Percentiles rank a stretch among this genome's conserved stretches.
These are phyloP conservation scores for Aaosphaeria pasadenensis DNA, from an alignment of 2,329 filamentous ascomycete species.

Conservation along the genomic window DNA sequence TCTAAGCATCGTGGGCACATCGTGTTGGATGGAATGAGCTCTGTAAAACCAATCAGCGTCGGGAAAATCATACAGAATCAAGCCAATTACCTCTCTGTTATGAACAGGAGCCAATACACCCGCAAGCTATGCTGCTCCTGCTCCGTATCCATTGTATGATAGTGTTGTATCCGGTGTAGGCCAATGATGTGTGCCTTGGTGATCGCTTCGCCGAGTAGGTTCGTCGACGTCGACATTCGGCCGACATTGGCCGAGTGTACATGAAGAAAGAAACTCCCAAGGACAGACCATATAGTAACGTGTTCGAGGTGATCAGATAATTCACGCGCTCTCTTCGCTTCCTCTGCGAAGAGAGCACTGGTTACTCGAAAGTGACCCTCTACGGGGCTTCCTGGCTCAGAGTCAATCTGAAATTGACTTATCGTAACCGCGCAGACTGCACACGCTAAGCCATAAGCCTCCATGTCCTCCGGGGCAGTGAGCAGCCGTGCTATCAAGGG, in stretches of 20 bases:
- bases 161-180: conserved; percentile 23
- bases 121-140: conserved; percentile 26
- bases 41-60: conserved; percentile 2
- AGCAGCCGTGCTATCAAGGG: conserved; percentile 28
- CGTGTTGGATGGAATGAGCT: conserved; percentile 34
- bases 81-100: conserved; percentile 22
- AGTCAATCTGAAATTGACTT: conserved; percentile 32
- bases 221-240: conserved; percentile 31
- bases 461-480: conserved; percentile 28
- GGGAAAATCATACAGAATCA: not conserved
- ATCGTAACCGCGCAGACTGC: conserved; percentile 34
- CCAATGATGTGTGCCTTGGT: conserved; percentile 33
- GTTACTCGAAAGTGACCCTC: conserved; percentile 32
- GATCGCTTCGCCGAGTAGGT: conserved; percentile 31
- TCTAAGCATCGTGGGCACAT: conserved; percentile 30
- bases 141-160: conserved; percentile 20
- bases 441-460: conserved; percentile 29
- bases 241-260: conserved; percentile 34
- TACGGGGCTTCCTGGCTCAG: conserved; percentile 26
- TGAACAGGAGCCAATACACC: conserved; percentile 36
- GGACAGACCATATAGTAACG: conserved; percentile 24
- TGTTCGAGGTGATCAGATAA: conserved; percentile 30
- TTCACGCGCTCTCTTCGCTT: conserved; percentile 24
- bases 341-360: conserved; percentile 26
- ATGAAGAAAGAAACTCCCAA: conserved; percentile 33